These are phyloP conservation scores for Coleophoma eucalyptorum DNA, from an alignment of 2,329 filamentous ascomycete genomes.

Conservation along the genomic window DNA sequence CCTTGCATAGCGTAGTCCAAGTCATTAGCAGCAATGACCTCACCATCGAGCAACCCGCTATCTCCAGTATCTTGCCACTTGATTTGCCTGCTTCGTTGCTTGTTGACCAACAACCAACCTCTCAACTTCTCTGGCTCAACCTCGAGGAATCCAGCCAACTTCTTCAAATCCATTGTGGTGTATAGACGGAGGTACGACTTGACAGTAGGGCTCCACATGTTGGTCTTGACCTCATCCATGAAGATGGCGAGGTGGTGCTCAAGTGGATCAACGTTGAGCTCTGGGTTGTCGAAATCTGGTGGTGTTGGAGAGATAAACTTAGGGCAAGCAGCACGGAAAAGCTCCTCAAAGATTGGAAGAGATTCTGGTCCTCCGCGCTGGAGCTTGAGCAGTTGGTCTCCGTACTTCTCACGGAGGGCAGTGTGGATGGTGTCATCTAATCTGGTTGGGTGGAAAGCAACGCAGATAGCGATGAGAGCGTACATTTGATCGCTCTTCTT, in stretches of 20 bases:
- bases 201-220: conserved; percentile 95
- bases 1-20: conserved; percentile 96
- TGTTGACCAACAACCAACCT: conserved; percentile 92
- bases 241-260: conserved; percentile 97
- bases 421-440: conserved; percentile 99
- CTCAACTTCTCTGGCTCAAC: conserved; percentile 95
- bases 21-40: conserved; percentile 89
- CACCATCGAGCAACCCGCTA: conserved; percentile 84
- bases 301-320: conserved; percentile 99
- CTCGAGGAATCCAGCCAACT: conserved; percentile 95
- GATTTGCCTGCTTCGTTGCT: conserved; percentile 96
- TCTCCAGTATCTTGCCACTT: conserved; percentile 91
- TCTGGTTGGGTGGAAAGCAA: conserved; percentile 94
- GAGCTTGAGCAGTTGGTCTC: conserved; percentile 94
- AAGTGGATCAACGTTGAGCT: conserved; percentile 92
- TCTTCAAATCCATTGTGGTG: conserved; percentile 99
- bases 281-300: conserved; percentile 95
- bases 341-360: conserved; percentile 94
- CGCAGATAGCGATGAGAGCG: conserved; percentile 96
- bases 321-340: conserved; percentile 96
- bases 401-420: conserved; percentile 96
- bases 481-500: conserved; percentile 99
- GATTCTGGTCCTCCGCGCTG: conserved; percentile 95
- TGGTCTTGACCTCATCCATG: conserved; percentile 99
- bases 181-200: conserved; percentile 99